phyloP scores from a whole-genome alignment of 1,284 basidiomycete genomes.

The Polyporus tsugae region DNA sequence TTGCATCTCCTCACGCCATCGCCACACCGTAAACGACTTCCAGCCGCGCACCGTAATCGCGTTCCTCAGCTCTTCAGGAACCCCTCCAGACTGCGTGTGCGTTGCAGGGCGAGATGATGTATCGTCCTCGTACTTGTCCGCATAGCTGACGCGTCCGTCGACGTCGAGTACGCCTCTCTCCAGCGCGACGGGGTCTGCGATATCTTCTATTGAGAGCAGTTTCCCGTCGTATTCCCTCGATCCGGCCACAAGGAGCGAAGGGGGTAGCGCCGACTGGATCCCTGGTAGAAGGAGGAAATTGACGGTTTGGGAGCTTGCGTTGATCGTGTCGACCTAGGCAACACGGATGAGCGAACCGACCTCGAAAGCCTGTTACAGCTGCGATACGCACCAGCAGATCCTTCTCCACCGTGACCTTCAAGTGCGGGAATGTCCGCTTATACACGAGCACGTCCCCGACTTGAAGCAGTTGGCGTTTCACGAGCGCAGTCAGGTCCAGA shows the following conservation, averaged over 20 bases:
- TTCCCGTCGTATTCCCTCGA: conserved; percentile 41
- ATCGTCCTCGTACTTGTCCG: conserved; percentile 36
- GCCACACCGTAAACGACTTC: conserved; percentile 61
- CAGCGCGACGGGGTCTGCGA: conserved; percentile 55
- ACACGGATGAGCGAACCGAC: conserved; percentile 12
- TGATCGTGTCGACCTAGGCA: conserved; percentile 52
- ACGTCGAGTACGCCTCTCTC: conserved; percentile 59
- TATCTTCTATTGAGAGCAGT: conserved; percentile 44
- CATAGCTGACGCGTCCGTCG: conserved; percentile 55
- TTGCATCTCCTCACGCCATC: conserved; percentile 46
- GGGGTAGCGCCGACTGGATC: conserved; percentile 46
- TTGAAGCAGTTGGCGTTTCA: conserved; percentile 51
- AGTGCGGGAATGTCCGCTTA: conserved; percentile 51
- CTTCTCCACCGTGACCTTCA: conserved; percentile 55
- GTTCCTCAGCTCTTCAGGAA: conserved; percentile 14
- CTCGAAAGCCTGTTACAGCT: background rate
- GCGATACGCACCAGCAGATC: conserved; percentile 55
- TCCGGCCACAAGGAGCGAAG: conserved; percentile 44
- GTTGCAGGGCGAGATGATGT: conserved; percentile 4
- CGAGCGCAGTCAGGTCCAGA: conserved; percentile 53
- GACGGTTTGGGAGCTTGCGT: conserved; percentile 50
- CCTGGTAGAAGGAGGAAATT: conserved; percentile 53
- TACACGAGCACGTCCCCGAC: conserved; percentile 63
- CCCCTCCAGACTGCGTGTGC: conserved; percentile 29
- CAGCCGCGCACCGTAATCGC: conserved; percentile 45